Percentiles rank a stretch among this genome's conserved stretches.
phyloP scores from a whole-genome alignment of 805 yeast genomes.

The Wickerhamiella sergipiensis region DNA sequence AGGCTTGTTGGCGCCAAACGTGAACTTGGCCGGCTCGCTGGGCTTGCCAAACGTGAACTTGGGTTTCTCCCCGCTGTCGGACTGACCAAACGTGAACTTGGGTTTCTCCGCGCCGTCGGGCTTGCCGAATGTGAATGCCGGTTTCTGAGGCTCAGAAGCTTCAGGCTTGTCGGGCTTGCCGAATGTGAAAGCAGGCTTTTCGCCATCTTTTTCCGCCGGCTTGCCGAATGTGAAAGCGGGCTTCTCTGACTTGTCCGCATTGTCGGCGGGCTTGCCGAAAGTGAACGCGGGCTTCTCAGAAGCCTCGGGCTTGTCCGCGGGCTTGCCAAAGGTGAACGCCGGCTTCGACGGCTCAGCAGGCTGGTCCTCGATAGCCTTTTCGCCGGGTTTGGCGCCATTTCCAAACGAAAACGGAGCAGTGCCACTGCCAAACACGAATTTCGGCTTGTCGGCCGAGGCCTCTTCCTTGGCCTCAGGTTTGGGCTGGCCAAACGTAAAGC shows the following conservation, averaged over 20 bases:
- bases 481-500: slow-evolving; percentile 12
- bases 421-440: slow-evolving; percentile 17
- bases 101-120: slow-evolving; percentile 11
- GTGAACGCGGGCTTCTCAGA: slow-evolving; percentile 15
- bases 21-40: background rate
- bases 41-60: slow-evolving; percentile 11
- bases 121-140: background rate
- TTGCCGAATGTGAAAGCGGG: too few species aligned
- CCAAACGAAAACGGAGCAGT: slow-evolving; percentile 3
- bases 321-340: background rate
- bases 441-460: slow-evolving; percentile 9
- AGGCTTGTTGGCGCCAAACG: slow-evolving; percentile 9
- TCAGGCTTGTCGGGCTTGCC: too few species aligned
- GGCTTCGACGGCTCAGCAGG: background rate
- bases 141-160: too few species aligned
- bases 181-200: too few species aligned
- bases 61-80: slow-evolving; percentile 6
- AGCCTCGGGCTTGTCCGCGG: slow-evolving; percentile 18
- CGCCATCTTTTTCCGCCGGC: too few species aligned
- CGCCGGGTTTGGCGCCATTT: background rate
- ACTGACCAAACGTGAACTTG: slow-evolving; percentile 21
- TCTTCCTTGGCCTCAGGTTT: slow-evolving; percentile 3
- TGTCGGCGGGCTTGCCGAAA: slow-evolving; percentile 7
- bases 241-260: too few species aligned
- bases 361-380: background rate